Evolutionary conservation across 2,329 filamentous ascomycete genomes (phyloP).

Genomic region (Penicillium sp.): DNA sequence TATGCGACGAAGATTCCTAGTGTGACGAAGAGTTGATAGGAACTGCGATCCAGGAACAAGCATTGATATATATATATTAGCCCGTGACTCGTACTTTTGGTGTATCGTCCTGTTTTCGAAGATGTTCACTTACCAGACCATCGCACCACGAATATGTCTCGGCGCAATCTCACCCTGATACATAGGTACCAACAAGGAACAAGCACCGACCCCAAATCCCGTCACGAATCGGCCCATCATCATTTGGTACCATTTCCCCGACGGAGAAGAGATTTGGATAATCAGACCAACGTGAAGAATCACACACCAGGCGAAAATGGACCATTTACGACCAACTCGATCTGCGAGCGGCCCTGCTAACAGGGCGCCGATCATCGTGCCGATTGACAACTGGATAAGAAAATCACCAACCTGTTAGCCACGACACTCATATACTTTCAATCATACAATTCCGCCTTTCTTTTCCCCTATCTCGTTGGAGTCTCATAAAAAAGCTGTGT

Average conservation of each 20-base stretch:
- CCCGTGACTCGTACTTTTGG: too few species aligned
- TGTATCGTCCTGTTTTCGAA: background rate
- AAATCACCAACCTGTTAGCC: background rate
- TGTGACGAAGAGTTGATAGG: slow-evolving; percentile 54
- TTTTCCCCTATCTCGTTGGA: too few species aligned
- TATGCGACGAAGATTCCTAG: slow-evolving; percentile 53
- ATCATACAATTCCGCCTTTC: too few species aligned
- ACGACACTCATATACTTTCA: background rate
- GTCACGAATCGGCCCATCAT: slow-evolving; percentile 50
- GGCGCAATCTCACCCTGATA: slow-evolving; percentile 53
- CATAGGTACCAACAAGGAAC: slow-evolving; percentile 51
- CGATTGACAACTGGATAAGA: slow-evolving; percentile 41
- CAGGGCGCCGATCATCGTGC: slow-evolving; percentile 49
- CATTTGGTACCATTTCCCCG: slow-evolving; percentile 47
- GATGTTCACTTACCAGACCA: slow-evolving; percentile 38
- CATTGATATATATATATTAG: too few species aligned
- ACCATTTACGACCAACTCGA: slow-evolving; percentile 48
- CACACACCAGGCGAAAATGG: slow-evolving; percentile 46
- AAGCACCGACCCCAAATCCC: slow-evolving; percentile 50
- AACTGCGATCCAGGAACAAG: slow-evolving; percentile 27
- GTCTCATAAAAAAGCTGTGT: too few species aligned
- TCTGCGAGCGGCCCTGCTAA: slow-evolving; percentile 48
- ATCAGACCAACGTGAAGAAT: slow-evolving; percentile 49
- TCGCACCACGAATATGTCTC: slow-evolving; percentile 51
- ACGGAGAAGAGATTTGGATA: slow-evolving; percentile 47